Percentiles rank a stretch among this genome's conserved stretches.
phyloP scores from a whole-genome alignment of 1,284 basidiomycete genomes.

The Anthracocystis panici-leucophaei region DNA sequence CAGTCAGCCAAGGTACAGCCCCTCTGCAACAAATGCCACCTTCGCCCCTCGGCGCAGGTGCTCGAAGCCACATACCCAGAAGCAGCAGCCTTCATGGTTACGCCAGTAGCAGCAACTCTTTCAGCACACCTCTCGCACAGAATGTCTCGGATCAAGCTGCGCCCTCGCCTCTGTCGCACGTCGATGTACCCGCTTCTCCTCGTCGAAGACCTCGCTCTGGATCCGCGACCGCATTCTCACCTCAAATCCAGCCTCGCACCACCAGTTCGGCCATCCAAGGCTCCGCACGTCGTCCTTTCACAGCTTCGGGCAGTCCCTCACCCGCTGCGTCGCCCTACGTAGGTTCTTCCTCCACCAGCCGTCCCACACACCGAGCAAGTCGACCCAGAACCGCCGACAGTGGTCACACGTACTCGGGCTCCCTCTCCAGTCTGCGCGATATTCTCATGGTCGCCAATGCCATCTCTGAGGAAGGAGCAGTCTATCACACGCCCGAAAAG shows the following conservation, averaged over 20 bases:
- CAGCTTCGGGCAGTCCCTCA: constrained; percentile 20
- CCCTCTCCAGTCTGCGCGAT: constrained; percentile 38
- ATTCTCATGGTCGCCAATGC: constrained; percentile 35
- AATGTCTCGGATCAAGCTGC: constrained; percentile 2
- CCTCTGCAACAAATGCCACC: not conserved
- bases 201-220: constrained; percentile 33
- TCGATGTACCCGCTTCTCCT: constrained; percentile 11
- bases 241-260: constrained; percentile 46
- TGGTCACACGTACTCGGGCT: constrained; percentile 29
- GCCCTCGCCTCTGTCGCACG: not conserved
- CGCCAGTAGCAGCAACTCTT: constrained; percentile 10
- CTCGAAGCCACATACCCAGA: constrained; percentile 19
- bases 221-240: constrained; percentile 17
- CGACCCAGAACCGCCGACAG: constrained; percentile 37
- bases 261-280: constrained; percentile 35
- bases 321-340: constrained; percentile 9
- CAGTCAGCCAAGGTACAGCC: not conserved
- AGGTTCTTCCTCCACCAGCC: not conserved
- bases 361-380: constrained; percentile 12
- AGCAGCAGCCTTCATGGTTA: constrained; percentile 42
- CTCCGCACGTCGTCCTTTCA: constrained; percentile 15
- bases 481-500: constrained; percentile 38
- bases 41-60: not conserved
- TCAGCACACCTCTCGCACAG: not conserved
- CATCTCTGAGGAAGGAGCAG: constrained; percentile 37